These are phyloP conservation scores for Musa schizocarpa DNA, from an alignment of 176 grass and related monocot genomes.

Conservation along the genomic window DNA sequence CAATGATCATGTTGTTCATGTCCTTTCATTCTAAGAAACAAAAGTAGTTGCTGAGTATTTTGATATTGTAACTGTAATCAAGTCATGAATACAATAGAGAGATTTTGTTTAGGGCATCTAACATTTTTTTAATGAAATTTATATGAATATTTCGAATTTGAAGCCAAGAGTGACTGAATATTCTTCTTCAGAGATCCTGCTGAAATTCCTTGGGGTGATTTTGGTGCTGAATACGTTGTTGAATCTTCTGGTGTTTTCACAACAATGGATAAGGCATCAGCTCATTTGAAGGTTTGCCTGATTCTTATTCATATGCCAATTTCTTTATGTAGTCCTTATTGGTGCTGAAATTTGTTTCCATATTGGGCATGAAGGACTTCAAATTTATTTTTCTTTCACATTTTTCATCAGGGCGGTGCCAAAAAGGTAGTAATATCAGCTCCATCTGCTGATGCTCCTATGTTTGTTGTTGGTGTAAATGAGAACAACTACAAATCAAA, in stretches of 20 bases:
- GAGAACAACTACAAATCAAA: constrained; percentile 66
- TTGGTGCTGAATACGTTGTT: constrained; percentile 84
- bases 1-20: too few relatives aligned
- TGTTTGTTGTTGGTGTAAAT: constrained; percentile 99
- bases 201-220: constrained; percentile 79
- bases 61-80: too few relatives aligned
- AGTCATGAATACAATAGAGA: too few relatives aligned
- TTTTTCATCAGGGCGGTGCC: constrained; percentile 58
- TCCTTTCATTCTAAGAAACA: too few relatives aligned
- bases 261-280: constrained; percentile 60
- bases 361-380: not conserved
- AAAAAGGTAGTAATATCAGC: constrained; percentile 99
- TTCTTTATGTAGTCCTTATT: not conserved
- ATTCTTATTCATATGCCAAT: not conserved
- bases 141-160: not conserved
- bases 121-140: not conserved
- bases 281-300: constrained; percentile 70
- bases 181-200: constrained; percentile 60
- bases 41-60: too few relatives aligned
- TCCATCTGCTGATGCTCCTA: constrained; percentile 90
- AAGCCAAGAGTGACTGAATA: constrained; percentile 4
- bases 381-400: not conserved
- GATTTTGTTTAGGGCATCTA: not conserved
- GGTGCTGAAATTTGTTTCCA: not conserved
- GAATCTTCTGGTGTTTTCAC: constrained; percentile 98